These are phyloP conservation scores for Oxalis stricta DNA, from an alignment of 441 rosid genomes.

Conservation along the genomic window DNA sequence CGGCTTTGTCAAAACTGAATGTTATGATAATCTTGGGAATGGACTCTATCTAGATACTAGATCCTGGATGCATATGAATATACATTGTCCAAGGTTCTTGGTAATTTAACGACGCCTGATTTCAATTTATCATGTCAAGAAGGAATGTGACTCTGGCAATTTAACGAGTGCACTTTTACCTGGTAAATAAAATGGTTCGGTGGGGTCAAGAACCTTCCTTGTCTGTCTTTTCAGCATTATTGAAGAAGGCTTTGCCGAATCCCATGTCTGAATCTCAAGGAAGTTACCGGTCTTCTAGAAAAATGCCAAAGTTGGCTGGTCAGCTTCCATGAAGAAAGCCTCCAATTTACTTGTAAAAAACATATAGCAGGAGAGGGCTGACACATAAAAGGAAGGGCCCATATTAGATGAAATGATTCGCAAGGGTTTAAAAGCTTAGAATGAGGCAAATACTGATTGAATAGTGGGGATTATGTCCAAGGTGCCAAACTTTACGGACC, in stretches of 20 bases:
- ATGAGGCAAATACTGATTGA: constrained; percentile 31
- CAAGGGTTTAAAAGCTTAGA: constrained; percentile 19
- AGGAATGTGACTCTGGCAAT: constrained; percentile 30
- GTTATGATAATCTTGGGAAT: constrained; percentile 69
- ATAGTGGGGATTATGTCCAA: constrained; percentile 37
- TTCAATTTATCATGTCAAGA: constrained; percentile 34
- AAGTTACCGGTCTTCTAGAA: constrained; percentile 27
- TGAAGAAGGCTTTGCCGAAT: constrained; percentile 37
- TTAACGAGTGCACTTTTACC: constrained; percentile 20
- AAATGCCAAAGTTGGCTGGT: constrained; percentile 40
- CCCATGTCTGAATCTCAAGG: constrained; percentile 27
- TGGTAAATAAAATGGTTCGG: constrained; percentile 45
- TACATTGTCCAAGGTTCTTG: constrained; percentile 31
- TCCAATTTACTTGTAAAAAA: constrained; percentile 44
- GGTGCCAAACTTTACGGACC: constrained; percentile 25
- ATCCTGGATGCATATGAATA: constrained; percentile 47
- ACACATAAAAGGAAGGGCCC: constrained; percentile 26
- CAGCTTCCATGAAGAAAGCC: constrained; percentile 38
- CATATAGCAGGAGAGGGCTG: constrained; percentile 46
- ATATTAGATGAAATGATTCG: constrained; percentile 37
- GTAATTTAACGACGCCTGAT: constrained; percentile 36
- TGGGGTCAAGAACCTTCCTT: constrained; percentile 60
- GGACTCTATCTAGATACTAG: constrained; percentile 70
- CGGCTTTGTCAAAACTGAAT: constrained; percentile 47
- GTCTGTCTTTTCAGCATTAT: constrained; percentile 24